Conservation (phyloP, 495 filamentous ascomycete genomes). For the Penicillium dipodomyicola region DNA sequence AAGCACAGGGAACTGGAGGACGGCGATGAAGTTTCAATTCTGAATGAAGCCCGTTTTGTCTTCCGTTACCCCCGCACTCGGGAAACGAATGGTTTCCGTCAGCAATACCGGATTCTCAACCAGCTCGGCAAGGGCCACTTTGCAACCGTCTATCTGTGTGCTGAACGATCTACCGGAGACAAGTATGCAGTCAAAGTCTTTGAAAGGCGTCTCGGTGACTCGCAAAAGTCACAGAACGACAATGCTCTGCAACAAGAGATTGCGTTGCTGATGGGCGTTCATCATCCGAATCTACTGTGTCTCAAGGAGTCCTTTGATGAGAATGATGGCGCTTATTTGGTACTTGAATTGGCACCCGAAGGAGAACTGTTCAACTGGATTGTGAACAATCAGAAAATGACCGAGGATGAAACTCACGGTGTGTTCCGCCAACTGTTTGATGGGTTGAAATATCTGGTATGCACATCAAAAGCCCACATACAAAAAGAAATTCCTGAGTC, state of each 20-base stretch:
- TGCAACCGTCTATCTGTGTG: slow-evolving; percentile 88
- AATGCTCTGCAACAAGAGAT: slow-evolving; percentile 93
- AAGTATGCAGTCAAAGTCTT: slow-evolving; percentile 94
- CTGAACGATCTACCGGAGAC: slow-evolving; percentile 78
- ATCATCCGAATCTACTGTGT: slow-evolving; percentile 92
- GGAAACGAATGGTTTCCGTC: slow-evolving; percentile 71
- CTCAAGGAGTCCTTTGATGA: slow-evolving; percentile 96
- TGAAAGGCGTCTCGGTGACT: slow-evolving; percentile 72
- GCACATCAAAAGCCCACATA: slow-evolving; percentile 18
- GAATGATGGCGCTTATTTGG: slow-evolving; percentile 82
- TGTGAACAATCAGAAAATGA: slow-evolving; percentile 80
- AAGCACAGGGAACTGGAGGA: slow-evolving; percentile 83
- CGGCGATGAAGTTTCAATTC: slow-evolving; percentile 83
- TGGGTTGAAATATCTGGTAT: slow-evolving; percentile 89
- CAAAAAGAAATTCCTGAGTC: background rate
- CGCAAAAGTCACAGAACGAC: slow-evolving; percentile 69
- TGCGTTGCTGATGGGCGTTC: slow-evolving; percentile 91
- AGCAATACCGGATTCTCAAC: slow-evolving; percentile 80
- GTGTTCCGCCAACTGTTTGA: slow-evolving; percentile 91
- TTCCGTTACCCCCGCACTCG: slow-evolving; percentile 84
- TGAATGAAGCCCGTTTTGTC: slow-evolving; percentile 78
- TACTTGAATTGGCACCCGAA: slow-evolving; percentile 86
- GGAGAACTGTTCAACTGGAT: slow-evolving; percentile 97
- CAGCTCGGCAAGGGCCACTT: slow-evolving; percentile 97
- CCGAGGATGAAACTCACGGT: slow-evolving; percentile 77